phyloP scores from a whole-genome alignment of 23 red algal genomes.

The Gracilaria caudata region DNA sequence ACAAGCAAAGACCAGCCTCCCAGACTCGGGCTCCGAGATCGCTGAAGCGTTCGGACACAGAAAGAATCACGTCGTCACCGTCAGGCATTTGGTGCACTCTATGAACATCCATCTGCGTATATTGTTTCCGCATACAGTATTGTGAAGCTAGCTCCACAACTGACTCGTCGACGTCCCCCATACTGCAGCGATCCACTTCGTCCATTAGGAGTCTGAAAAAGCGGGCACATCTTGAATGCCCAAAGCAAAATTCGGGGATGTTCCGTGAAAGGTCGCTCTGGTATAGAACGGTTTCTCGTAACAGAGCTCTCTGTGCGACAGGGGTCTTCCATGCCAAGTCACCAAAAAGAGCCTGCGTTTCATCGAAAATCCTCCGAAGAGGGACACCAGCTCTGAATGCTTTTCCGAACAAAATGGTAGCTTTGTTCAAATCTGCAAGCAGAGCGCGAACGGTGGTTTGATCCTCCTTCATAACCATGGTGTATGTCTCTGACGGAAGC shows the following conservation, averaged over 20 bases:
- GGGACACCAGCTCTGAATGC: slow-evolving; percentile 43
- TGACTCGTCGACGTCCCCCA: slow-evolving; percentile 25
- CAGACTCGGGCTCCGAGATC: slow-evolving; percentile 37
- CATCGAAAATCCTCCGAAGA: slow-evolving; percentile 40
- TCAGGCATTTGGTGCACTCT: slow-evolving; percentile 21
- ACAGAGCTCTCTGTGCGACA: slow-evolving; percentile 9
- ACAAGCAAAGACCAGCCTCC: slow-evolving; percentile 29
- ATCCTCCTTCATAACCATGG: not conserved
- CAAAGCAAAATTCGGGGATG: slow-evolving; percentile 27
- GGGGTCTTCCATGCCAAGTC: slow-evolving; percentile 35
- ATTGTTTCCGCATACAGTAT: not conserved
- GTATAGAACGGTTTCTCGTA: slow-evolving; percentile 41
- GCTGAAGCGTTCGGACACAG: slow-evolving; percentile 25
- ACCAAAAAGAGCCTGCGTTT: slow-evolving; percentile 10
- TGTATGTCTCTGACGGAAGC: not conserved
- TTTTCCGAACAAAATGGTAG: slow-evolving; percentile 7
- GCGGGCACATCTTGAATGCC: slow-evolving; percentile 28
- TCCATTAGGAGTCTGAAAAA: slow-evolving; percentile 50
- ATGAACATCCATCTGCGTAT: not conserved
- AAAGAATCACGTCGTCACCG: slow-evolving; percentile 5
- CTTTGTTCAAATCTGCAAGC: not conserved
- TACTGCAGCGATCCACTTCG: slow-evolving; percentile 41
- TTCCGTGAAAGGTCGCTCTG: not conserved
- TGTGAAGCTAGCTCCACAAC: slow-evolving; percentile 26
- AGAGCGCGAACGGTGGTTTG: not conserved